Evolutionary conservation across 495 filamentous ascomycete genomes (phyloP).

Genomic region (Geopyxis carbonaria): DNA sequence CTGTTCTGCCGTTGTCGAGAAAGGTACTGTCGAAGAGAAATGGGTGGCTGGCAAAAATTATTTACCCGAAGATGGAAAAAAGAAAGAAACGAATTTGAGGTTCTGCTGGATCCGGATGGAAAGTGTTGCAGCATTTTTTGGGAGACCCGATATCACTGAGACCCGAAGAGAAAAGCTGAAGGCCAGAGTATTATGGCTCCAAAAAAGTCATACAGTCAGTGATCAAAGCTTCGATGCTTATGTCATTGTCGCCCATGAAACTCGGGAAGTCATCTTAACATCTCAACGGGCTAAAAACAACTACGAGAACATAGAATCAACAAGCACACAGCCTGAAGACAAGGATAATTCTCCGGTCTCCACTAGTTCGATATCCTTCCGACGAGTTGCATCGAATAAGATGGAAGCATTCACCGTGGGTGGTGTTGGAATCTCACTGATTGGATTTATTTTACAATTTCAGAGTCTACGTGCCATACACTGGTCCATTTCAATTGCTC

Average conservation of each 20-base stretch:
- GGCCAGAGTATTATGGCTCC: constrained; percentile 11
- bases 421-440: constrained; percentile 12
- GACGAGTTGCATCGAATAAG: background rate
- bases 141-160: background rate
- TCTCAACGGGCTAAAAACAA: constrained; percentile 4
- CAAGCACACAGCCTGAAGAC: too few species aligned
- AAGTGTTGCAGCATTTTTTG: too few species aligned
- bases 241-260: constrained; percentile 7
- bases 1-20: constrained; percentile 14
- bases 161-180: background rate
- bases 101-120: too few species aligned
- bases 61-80: too few species aligned
- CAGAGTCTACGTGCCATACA: constrained; percentile 13
- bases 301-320: too few species aligned
- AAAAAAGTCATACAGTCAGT: constrained; percentile 9
- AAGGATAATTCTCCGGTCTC: too few species aligned
- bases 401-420: constrained; percentile 8
- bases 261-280: background rate
- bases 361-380: background rate
- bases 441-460: constrained; percentile 23
- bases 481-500: constrained; percentile 16
- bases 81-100: too few species aligned
- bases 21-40: constrained; percentile 9
- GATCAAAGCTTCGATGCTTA: constrained; percentile 13
- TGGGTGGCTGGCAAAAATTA: background rate